phyloP scores from a whole-genome alignment of 2,329 filamentous ascomycete species.

The Didymella glomerata region DNA sequence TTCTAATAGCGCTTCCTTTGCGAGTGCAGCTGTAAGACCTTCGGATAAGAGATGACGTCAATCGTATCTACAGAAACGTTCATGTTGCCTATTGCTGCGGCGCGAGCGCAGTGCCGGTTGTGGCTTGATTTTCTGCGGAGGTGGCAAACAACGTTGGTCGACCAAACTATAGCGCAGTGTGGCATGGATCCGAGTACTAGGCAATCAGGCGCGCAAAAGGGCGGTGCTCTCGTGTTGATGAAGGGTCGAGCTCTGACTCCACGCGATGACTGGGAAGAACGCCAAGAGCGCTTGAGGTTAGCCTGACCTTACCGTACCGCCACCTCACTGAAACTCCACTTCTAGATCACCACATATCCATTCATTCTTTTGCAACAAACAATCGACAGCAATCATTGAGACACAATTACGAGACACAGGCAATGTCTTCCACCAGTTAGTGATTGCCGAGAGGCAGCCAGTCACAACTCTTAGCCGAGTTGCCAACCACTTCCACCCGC shows the following conservation, averaged over 20 bases:
- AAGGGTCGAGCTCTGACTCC: conserved; percentile 6
- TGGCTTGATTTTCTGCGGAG: background rate
- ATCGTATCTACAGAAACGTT: background rate
- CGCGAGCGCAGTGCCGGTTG: background rate
- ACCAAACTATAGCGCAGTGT: no score
- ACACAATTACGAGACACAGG: background rate
- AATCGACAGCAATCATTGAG: background rate
- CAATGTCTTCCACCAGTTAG: conserved; percentile 27
- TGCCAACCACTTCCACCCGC: conserved; percentile 29
- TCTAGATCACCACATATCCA: conserved; percentile 5
- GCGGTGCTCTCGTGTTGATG: conserved; percentile 15
- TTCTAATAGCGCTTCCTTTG: no score
- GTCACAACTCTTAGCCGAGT: conserved; percentile 34
- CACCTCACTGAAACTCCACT: conserved; percentile 16
- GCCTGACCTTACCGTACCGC: conserved; percentile 6
- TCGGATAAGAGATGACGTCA: background rate
- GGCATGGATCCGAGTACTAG: background rate
- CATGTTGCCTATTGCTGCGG: background rate
- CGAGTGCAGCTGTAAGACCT: no score
- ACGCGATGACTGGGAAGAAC: conserved; percentile 13
- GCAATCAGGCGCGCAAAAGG: conserved; percentile 8
- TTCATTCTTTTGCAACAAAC: conserved; percentile 12
- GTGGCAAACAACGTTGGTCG: background rate
- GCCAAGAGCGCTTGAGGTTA: conserved; percentile 13
- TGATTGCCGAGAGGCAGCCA: conserved; percentile 39